Percentiles rank a stretch among this genome's conserved stretches.
These are phyloP conservation scores for Salvia hispanica DNA, from an alignment of 257 asterid species.

Conservation along the genomic window DNA sequence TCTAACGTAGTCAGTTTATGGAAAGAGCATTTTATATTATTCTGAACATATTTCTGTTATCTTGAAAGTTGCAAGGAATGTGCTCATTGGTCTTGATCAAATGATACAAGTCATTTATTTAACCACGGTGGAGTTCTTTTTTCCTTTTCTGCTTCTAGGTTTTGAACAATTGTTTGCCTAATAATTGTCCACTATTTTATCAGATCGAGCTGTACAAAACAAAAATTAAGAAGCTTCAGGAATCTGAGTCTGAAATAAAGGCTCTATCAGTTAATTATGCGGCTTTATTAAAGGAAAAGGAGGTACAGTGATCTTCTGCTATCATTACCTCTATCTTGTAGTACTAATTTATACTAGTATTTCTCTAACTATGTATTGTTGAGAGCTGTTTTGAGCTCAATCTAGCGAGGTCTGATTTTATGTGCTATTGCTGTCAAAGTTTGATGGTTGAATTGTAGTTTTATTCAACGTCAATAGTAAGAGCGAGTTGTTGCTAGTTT, in stretches of 20 bases:
- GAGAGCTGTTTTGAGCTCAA: conserved; percentile 3
- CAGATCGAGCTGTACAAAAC: conserved; percentile 70
- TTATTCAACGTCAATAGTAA: neutral
- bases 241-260: conserved; percentile 92
- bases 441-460: neutral
- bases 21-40: conserved; percentile 1
- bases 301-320: conserved; percentile 48
- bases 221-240: conserved; percentile 87
- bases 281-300: conserved; percentile 86
- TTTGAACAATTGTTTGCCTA: conserved; percentile 4
- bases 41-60: conserved; percentile 11
- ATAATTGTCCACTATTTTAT: conserved; percentile 19
- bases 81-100: conserved; percentile 4
- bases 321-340: neutral
- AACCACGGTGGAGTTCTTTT: neutral
- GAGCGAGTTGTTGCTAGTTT: conserved; percentile 3
- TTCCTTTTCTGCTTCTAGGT: conserved; percentile 13
- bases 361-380: neutral
- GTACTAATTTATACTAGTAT: neutral
- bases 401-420: neutral
- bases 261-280: conserved; percentile 94
- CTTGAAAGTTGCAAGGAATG: conserved; percentile 1
- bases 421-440: neutral
- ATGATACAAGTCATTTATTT: conserved; percentile 13
- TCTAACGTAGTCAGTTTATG: neutral